phyloP scores from a whole-genome alignment of 192 early-diverging fungal species.

The Podila epigama region DNA sequence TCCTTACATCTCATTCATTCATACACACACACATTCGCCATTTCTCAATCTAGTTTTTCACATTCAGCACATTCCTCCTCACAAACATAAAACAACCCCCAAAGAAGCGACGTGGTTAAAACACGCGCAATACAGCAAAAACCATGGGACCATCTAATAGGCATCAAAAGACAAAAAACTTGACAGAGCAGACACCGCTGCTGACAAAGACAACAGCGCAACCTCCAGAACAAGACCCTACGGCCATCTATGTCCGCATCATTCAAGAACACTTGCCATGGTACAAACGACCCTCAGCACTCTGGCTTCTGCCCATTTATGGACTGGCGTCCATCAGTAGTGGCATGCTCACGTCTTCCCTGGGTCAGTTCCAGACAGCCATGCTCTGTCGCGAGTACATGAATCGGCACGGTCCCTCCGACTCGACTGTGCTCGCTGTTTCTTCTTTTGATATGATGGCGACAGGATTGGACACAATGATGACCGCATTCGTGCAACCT shows the following conservation, averaged over 20 bases:
- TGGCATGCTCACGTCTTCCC: constrained; percentile 34
- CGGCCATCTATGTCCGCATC: constrained; percentile 18
- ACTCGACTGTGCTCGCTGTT: neutral
- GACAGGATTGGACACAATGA: neutral
- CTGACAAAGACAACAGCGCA: neutral
- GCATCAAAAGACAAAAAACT: neutral
- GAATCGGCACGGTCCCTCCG: constrained; percentile 22
- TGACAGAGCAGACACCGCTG: neutral
- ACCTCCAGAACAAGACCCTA: neutral
- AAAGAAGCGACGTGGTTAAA: too few species aligned
- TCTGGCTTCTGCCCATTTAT: constrained; percentile 41
- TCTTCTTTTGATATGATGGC: neutral
- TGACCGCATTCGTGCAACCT: neutral
- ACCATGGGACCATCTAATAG: neutral
- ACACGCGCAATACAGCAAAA: too few species aligned
- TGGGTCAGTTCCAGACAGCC: constrained; percentile 30
- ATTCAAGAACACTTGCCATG: constrained; percentile 30
- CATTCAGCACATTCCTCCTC: too few species aligned
- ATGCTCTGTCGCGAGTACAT: constrained; percentile 45
- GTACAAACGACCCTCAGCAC: constrained; percentile 30
- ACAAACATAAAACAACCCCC: too few species aligned
- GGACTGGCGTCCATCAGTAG: constrained; percentile 18
- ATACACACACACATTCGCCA: too few species aligned
- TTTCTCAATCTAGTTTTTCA: too few species aligned
- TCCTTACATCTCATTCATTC: too few species aligned